Base-by-base conservation (phyloP, 2,329 filamentous ascomycete species). In the Alternaria solani region DNA sequence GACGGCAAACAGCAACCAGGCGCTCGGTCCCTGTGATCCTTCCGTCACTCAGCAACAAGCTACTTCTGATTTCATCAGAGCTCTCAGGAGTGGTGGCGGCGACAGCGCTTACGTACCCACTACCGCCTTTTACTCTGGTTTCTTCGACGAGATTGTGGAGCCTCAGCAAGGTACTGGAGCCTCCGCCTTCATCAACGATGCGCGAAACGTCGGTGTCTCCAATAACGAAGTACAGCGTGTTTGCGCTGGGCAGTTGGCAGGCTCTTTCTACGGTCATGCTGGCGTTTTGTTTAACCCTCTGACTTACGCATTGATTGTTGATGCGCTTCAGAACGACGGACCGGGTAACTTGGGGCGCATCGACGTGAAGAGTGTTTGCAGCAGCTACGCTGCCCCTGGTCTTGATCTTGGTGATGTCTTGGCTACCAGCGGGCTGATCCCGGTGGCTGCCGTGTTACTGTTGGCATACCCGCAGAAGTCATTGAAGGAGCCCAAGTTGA, bases 91-190 rank as follows among this genome's bases (percentile, higher is more conserved):
- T 8, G 74, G 81, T 44, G 81, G 78, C 25, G 85, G 85, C 0
- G 83, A 84, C 53, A 82, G 81, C 1, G 83, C 83, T 5, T 87
- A 85, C 62, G 83, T 87, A 0, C 84, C 84, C 1, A 87, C 84
- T 0, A 87, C 85, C 0, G 84, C 79, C 0, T 75, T 87, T 46
- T 87, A 84, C 73, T 83, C 81, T 0, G 73, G 76, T 12, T 71
- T 80, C 49, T 73, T 80, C 26, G 84, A 87, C 62, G 81, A 87
- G 65, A 78, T 87, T 51, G 83, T 87, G 2, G 70, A 86, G 70
- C 85, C 84, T 1, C 81, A 85, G 71, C 65, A 66, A 28, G 85
- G 83, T 4, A 74, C 72, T 0, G 66, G 70, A 3, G 85, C 85
- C 0, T 87, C 84, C 0, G 84, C 80, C 0, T 81, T 74, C 59